Evolutionary conservation across 768 basidiomycete genomes (phyloP), one percentile per base, ranked within the genome.

Genomic region (Calocybe indica): DNA sequence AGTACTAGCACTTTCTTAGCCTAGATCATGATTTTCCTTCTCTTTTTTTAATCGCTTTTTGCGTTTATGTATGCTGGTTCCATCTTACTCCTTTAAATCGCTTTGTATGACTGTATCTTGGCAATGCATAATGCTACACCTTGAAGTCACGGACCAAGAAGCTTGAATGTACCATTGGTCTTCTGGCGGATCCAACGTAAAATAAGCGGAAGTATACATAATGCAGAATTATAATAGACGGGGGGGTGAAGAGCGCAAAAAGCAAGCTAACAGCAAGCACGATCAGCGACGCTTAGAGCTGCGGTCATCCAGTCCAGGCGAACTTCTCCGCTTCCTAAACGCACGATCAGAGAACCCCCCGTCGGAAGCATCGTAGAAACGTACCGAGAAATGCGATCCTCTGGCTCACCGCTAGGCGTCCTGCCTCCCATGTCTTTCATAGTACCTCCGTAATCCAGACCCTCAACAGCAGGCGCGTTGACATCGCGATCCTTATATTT

Each of bases 401-500:
- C 84, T 32, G 82, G 77, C 53, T 88, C 84, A 13, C 76, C 76
- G 45, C 79, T 82, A 0, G 82, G 75, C 42, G 80, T 85, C 53
- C 82, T 65, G 37, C 76, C 71, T 10, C 68, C 60, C 46, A 64
- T 47, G 36, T 62, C 65, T 54, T 75, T 73, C 46, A 64, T 70
- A 28, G 58, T 76, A 38, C 83, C 88, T 2, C 88, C 89, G 55
- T 92, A 92, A 61, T 92, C 90, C 57, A 92, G 64, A n/a, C 90
- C 89, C 59, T 92, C 89, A 9, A 89, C 87, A 28, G 88, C 88
- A 50, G 88, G 85, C 1, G 87, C 85, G 58, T 88, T 88, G 11
- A 80, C 82, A 58, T 92, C 89, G 37, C 88, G 76, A 62, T 92
- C 90, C 71, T 91, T 92, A 69, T 92, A 92, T 60, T 89, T 89